Conservation (phyloP, 2,329 filamentous ascomycete genomes). For the Fusarium hostae region DNA sequence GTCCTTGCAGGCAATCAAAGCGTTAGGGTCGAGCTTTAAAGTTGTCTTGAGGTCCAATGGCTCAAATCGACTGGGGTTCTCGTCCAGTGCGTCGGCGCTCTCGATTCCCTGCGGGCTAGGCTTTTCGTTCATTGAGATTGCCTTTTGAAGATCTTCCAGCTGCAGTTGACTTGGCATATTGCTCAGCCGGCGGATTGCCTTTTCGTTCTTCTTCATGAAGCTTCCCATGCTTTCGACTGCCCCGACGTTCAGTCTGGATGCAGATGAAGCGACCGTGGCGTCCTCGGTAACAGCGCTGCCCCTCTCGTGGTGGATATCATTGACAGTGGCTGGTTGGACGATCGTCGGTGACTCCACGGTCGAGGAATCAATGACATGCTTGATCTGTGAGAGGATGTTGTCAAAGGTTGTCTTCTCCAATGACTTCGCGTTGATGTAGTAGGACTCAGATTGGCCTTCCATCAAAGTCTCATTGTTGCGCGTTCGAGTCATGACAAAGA, state of each 20-base stretch:
- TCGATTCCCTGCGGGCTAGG: fast-evolving
- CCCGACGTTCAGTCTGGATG: constrained; percentile 10
- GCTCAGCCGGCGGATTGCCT: constrained; percentile 25
- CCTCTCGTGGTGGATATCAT: constrained; percentile 28
- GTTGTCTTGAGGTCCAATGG: fast-evolving
- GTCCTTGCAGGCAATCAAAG: neutral
- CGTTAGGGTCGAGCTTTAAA: fast-evolving
- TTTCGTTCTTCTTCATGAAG: constrained; percentile 38
- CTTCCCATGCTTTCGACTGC: constrained; percentile 21
- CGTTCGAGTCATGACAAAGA: constrained; percentile 60
- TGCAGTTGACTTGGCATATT: constrained; percentile 22
- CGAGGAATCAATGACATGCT: constrained; percentile 9
- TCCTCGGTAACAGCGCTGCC: neutral
- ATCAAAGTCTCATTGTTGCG: constrained; percentile 25
- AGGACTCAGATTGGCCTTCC: constrained; percentile 1
- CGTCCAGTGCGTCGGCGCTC: fast-evolving
- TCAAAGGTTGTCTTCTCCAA: constrained; percentile 36
- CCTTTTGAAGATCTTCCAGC: neutral
- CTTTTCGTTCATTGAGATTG: neutral
- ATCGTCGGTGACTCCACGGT: neutral
- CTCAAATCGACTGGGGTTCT: fast-evolving
- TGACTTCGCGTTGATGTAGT: constrained; percentile 27
- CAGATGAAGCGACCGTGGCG: neutral
- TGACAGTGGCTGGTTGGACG: constrained; percentile 1
- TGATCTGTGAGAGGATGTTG: constrained; percentile 33